Percentiles rank a stretch among this genome's conserved stretches.
These are phyloP conservation scores for Monilinia laxa DNA, from an alignment of 2,329 filamentous ascomycete species.

Conservation along the genomic window DNA sequence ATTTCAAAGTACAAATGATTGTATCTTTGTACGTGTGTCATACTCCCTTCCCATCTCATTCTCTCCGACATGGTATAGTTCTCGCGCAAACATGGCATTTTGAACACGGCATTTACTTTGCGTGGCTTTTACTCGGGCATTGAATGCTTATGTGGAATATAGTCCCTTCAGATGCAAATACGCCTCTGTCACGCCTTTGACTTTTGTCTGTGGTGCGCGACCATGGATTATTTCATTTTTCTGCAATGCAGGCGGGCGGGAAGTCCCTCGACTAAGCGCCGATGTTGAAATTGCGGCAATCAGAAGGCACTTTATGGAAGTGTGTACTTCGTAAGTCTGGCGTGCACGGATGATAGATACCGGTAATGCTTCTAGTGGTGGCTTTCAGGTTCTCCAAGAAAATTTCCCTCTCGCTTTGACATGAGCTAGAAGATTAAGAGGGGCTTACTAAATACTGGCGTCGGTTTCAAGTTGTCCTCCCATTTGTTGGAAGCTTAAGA, in stretches of 20 bases:
- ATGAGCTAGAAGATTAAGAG: not conserved
- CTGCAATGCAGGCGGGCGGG: not conserved
- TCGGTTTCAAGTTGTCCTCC: not conserved
- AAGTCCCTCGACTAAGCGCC: not conserved
- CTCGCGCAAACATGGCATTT: conserved; percentile 9
- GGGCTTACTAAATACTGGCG: not conserved
- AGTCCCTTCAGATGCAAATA: not conserved
- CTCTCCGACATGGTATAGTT: not conserved
- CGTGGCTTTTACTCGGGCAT: not conserved
- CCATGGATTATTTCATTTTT: not conserved
- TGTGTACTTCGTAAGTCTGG: not conserved
- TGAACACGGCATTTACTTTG: not conserved
- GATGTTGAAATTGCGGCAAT: not conserved
- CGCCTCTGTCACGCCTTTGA: not conserved
- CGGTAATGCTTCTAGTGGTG: not conserved
- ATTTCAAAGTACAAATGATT: not conserved
- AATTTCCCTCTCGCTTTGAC: not conserved
- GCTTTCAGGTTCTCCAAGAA: not conserved
- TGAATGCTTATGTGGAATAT: not conserved
- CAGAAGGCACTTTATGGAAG: not conserved
- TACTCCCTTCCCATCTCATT: not conserved
- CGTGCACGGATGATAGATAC: not conserved
- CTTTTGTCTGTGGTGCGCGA: not conserved
- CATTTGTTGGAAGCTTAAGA: not conserved
- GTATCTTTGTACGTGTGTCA: not conserved